phyloP scores from a whole-genome alignment of 805 yeast species.

The Scheffersomyces ergatensis region DNA sequence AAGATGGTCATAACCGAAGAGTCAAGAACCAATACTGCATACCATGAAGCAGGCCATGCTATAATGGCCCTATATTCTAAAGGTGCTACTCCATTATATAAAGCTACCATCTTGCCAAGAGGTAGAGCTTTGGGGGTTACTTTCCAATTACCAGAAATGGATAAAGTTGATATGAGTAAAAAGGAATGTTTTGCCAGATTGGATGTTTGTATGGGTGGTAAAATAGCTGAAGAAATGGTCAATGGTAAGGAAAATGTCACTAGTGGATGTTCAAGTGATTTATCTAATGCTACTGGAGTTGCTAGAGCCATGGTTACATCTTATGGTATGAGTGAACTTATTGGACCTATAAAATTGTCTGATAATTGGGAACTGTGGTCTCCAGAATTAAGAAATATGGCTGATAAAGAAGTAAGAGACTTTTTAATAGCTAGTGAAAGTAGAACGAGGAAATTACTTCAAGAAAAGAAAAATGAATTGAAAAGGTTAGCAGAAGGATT shows the following conservation, averaged over 20 bases:
- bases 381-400: conserved; percentile 78
- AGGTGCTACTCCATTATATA: conserved; percentile 93
- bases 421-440: conserved; percentile 72
- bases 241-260: conserved; percentile 93
- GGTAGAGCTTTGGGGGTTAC: conserved; percentile 97
- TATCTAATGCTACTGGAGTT: conserved; percentile 83
- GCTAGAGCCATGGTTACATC: conserved; percentile 97
- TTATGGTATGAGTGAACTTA: conserved; percentile 91
- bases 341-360: conserved; percentile 88
- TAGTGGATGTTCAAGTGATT: conserved; percentile 91
- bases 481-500: conserved; percentile 89
- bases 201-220: conserved; percentile 99
- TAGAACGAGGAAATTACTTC: conserved; percentile 70
- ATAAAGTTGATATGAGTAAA: conserved; percentile 89
- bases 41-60: conserved; percentile 99
- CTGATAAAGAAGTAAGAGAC: conserved; percentile 87
- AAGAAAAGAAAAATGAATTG: conserved; percentile 64
- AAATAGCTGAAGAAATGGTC: conserved; percentile 90
- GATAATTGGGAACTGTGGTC: conserved; percentile 97
- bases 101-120: conserved; percentile 95
- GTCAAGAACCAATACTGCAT: conserved; percentile 89
- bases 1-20: conserved; percentile 98
- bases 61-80: conserved; percentile 93
- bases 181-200: conserved; percentile 86
- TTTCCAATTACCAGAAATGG: conserved; percentile 97